Conservation (phyloP, 768 basidiomycete species). For the Cystofilobasidium macerans region DNA sequence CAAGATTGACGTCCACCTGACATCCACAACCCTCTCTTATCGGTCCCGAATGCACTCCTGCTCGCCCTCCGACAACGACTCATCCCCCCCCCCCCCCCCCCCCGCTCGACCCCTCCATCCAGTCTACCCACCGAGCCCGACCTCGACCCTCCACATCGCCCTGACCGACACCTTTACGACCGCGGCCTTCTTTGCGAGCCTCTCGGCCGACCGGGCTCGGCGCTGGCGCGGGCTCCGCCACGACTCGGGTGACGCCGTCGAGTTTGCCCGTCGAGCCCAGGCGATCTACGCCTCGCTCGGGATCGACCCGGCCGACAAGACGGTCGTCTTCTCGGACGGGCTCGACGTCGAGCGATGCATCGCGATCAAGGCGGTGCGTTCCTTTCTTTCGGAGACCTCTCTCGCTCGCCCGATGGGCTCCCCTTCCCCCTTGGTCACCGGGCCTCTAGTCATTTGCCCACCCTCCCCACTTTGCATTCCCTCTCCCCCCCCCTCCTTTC, state of each 20-base stretch:
- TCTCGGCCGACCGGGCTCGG: conserved; percentile 12
- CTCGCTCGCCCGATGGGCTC: too few species aligned
- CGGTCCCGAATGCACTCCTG: too few species aligned
- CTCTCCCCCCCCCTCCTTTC: not conserved
- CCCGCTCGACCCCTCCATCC: not conserved
- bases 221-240: conserved; percentile 54
- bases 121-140: conserved; percentile 39
- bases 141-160: conserved; percentile 49
- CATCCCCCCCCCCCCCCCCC: too few species aligned
- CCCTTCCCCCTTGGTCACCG: too few species aligned
- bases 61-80: too few species aligned
- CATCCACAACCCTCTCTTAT: too few species aligned
- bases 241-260: conserved; percentile 81
- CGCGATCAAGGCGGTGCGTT: conserved; percentile 48
- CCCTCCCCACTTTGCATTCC: not conserved
- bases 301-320: conserved; percentile 40
- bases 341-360: conserved; percentile 62
- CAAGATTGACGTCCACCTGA: too few species aligned
- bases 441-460: too few species aligned
- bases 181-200: conserved; percentile 56
- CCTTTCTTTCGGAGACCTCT: not conserved
- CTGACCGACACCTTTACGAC: conserved; percentile 94
- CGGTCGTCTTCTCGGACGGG: conserved; percentile 71
- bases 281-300: conserved; percentile 60
- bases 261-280: conserved; percentile 65